Evolutionary conservation across 139 green algal genomes (phyloP), one percentile per base, ranked within the genome.

Genomic region (Picochlorum sp.): DNA sequence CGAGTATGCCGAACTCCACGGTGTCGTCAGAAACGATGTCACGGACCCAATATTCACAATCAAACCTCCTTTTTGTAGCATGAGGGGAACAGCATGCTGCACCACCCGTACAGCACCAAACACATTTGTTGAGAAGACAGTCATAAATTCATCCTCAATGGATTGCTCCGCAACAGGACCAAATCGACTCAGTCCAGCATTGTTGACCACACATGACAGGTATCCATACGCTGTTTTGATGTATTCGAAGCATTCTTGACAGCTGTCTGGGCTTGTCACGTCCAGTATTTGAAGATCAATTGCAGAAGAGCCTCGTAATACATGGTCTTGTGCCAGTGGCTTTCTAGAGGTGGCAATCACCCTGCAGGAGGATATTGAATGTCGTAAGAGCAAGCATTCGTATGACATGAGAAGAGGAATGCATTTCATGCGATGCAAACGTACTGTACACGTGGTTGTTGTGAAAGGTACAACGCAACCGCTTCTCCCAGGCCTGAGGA

Each of bases 401-500:
- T 30, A 30, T 6, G 28, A 30, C 4, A 30, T 30, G 28, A 30
- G 0, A 30, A 30, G 4, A 30, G 28, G 28, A 30, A 30, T 30
- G 28, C 28, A 30, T 30, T 30, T 0, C 28, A 30, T 30, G 4
- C 28, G 28, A 30, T 30, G 28, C 8, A 41, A 11, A 41, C 34
- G 34, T 41, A 41, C 34, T 41, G 34, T 41, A 41, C 34, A 11
- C 34, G 34, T 41, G 34, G 34, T 41, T 41, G 34, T 6, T 41
- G 34, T 41, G 34, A 41, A 41, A 41, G 34, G 8, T 41, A 11
- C 5, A 41, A 41, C 8, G 79, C 75, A 44, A 84, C 56, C 11
- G 69, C 79, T 6, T 80, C 45, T 38, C 78, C 78, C 20, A 84
- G 72, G 2, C 78, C 78, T 23, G 71, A 78, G 26, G 61, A 78